These are phyloP conservation scores for Coniella lustricola DNA, from an alignment of 2,329 filamentous ascomycete genomes.

Conservation along the genomic window DNA sequence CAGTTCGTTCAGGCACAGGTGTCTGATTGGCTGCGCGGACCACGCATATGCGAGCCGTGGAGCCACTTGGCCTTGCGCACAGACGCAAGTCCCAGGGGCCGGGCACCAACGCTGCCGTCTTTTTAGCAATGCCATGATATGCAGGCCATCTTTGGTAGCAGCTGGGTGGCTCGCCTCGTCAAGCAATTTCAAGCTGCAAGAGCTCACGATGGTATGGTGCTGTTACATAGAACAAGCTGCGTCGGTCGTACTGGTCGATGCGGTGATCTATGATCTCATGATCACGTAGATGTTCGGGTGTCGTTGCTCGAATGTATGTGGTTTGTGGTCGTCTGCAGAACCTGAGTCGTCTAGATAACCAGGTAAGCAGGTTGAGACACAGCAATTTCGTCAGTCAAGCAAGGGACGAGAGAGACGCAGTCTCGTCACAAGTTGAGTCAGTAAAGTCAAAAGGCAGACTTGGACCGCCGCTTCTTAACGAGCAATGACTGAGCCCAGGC, in stretches of 20 bases:
- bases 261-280: too few relatives aligned
- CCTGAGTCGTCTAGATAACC: too few relatives aligned
- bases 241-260: too few relatives aligned
- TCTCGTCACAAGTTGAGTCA: background rate
- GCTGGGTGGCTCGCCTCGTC: too few relatives aligned
- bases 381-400: background rate
- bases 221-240: too few relatives aligned
- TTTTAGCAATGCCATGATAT: too few relatives aligned
- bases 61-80: background rate
- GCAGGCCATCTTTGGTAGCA: too few relatives aligned
- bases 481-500: background rate
- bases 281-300: too few relatives aligned
- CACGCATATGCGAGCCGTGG: constrained; percentile 7
- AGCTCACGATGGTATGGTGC: too few relatives aligned
- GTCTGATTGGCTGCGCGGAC: constrained; percentile 14
- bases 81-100: constrained; percentile 1
- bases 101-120: background rate
- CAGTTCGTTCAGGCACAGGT: constrained; percentile 14
- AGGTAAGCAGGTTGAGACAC: background rate
- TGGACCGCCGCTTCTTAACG: background rate
- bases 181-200: too few relatives aligned
- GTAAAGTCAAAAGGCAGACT: background rate
- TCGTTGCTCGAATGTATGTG: too few relatives aligned
- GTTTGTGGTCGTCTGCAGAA: too few relatives aligned
- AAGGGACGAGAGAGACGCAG: background rate